Conservation (phyloP, 2,329 filamentous ascomycete species). For the Verticillium albo-atrum region DNA sequence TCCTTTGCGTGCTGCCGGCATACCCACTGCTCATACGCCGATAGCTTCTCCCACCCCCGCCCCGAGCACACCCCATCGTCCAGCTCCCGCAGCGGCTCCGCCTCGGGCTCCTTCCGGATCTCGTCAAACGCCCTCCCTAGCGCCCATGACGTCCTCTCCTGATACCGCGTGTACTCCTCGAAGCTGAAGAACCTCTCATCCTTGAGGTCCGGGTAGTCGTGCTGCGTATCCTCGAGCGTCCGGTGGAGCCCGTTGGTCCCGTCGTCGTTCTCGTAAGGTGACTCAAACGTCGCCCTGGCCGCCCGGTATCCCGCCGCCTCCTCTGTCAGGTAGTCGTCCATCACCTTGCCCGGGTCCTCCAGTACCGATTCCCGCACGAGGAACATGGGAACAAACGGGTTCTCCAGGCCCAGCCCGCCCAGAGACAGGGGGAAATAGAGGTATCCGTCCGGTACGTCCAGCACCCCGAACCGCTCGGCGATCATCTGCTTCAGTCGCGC, state of each 20-base stretch:
- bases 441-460: constrained; percentile 32
- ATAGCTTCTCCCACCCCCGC: constrained; percentile 2
- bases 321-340: constrained; percentile 21
- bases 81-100: constrained; percentile 17
- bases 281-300: constrained; percentile 25
- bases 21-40: constrained; percentile 31
- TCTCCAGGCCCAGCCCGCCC: constrained; percentile 34
- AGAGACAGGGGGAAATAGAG: constrained; percentile 33
- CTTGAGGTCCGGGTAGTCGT: constrained; percentile 10
- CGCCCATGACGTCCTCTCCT: constrained; percentile 23
- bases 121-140: constrained; percentile 20
- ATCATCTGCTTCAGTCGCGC: constrained; percentile 43
- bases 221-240: neutral
- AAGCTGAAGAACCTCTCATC: constrained; percentile 29
- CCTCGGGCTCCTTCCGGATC: constrained; percentile 21
- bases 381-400: constrained; percentile 22
- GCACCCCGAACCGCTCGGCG: constrained; percentile 39
- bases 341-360: constrained; percentile 15
- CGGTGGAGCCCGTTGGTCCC: neutral
- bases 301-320: constrained; percentile 28
- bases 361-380: constrained; percentile 19
- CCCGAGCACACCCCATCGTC: constrained; percentile 14
- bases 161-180: constrained; percentile 30
- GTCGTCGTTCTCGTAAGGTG: constrained; percentile 5
- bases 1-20: constrained; percentile 30